These are phyloP conservation scores for Cucurbita argyrosperma DNA, from an alignment of 306 rosid genomes.

Conservation along the genomic window DNA sequence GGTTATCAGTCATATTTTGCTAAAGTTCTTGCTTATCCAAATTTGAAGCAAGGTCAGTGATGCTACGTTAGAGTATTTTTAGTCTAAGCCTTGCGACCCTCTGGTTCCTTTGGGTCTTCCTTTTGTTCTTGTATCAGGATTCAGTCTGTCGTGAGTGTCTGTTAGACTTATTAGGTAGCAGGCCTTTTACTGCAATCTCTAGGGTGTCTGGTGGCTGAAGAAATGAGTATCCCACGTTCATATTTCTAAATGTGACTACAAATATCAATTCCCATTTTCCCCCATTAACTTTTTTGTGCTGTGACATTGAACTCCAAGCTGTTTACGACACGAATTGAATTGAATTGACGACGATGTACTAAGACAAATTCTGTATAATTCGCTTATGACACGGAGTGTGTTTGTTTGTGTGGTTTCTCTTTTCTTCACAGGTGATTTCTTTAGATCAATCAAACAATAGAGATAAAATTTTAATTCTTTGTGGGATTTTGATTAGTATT, in stretches of 20 bases:
- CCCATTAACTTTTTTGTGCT: background rate
- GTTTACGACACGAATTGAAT: background rate
- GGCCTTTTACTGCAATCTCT: background rate
- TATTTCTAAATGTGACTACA: background rate
- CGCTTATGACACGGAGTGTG: too few species aligned
- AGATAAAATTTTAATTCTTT: background rate
- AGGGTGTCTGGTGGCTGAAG: background rate
- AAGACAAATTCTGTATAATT: background rate
- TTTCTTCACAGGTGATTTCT: background rate
- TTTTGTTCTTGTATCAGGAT: background rate
- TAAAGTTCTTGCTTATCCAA: slow-evolving; percentile 16
- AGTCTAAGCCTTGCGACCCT: background rate
- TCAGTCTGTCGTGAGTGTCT: background rate
- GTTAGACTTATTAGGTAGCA: background rate
- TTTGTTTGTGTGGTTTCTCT: background rate
- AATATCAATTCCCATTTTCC: background rate
- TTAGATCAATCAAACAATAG: background rate
- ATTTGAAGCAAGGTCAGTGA: slow-evolving; percentile 12
- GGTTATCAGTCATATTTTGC: slow-evolving; percentile 45
- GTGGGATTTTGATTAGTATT: background rate
- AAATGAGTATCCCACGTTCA: background rate
- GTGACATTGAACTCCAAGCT: background rate
- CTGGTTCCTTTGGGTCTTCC: background rate
- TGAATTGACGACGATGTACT: background rate
- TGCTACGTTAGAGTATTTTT: background rate